These are phyloP conservation scores for Biscogniauxia mediterranea DNA, from an alignment of 2,329 filamentous ascomycete genomes.

Conservation along the genomic window DNA sequence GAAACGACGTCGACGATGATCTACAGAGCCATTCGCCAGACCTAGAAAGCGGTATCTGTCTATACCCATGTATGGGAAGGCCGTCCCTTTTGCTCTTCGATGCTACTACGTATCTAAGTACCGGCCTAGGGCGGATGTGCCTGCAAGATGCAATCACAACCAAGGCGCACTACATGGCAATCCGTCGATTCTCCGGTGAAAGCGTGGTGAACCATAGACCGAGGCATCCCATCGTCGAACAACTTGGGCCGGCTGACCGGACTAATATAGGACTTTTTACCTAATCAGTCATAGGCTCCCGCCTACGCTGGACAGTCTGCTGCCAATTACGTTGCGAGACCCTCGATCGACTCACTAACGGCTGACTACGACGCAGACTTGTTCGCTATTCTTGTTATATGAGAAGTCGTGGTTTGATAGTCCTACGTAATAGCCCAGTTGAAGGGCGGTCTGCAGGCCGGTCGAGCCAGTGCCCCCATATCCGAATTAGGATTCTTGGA, in stretches of 20 bases:
- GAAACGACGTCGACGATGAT: not conserved
- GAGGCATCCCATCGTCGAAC: not conserved
- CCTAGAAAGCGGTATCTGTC: not conserved
- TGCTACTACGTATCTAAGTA: not conserved
- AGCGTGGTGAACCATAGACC: not conserved
- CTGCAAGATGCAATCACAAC: not conserved
- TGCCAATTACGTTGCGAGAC: not conserved
- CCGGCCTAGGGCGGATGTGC: not conserved
- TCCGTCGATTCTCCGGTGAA: not conserved
- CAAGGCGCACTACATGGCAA: not conserved
- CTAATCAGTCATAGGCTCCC: not conserved
- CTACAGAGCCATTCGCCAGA: not conserved
- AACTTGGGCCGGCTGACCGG: not conserved
- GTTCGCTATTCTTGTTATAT: not conserved
- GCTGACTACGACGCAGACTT: not conserved
- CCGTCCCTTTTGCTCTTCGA: not conserved
- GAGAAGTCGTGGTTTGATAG: not conserved
- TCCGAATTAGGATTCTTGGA: conserved; percentile 6
- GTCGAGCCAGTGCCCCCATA: not conserved
- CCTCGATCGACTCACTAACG: no score
- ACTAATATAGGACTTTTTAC: not conserved
- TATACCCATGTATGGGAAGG: not conserved
- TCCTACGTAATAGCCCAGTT: not conserved
- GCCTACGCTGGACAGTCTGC: not conserved
- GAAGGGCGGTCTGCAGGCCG: not conserved